Conservation (phyloP, 2,329 filamentous ascomycete species). For the Pseudopithomyces chartarum region DNA sequence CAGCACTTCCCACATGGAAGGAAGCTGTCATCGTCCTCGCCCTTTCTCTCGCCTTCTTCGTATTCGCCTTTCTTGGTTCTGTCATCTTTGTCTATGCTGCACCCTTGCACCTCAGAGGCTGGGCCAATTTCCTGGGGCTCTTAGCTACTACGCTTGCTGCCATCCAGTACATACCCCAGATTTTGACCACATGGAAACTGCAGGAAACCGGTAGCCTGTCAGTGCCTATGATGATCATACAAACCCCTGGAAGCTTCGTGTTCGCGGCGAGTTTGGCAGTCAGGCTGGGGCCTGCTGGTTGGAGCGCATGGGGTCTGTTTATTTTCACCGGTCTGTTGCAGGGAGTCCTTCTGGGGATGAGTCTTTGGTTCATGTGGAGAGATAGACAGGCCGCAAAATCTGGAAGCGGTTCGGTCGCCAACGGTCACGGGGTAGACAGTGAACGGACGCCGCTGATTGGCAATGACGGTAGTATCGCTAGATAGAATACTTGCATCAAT, state of each 20-base stretch:
- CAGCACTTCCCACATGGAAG: conserved; percentile 64
- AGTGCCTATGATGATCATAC: conserved; percentile 97
- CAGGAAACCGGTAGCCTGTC: conserved; percentile 89
- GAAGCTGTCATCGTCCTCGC: conserved; percentile 78
- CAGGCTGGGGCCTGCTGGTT: conserved; percentile 79
- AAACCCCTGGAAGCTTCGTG: conserved; percentile 89
- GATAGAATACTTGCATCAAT: not conserved
- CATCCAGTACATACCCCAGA: conserved; percentile 94
- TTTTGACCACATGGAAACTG: conserved; percentile 85
- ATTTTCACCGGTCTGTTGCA: conserved; percentile 86
- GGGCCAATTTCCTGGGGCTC: conserved; percentile 86
- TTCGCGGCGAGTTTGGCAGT: conserved; percentile 85
- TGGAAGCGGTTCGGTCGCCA: conserved; percentile 5
- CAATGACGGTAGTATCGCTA: conserved; percentile 4
- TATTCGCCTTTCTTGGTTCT: conserved; percentile 68
- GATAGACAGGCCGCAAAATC: conserved; percentile 41
- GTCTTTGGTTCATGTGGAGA: conserved; percentile 73
- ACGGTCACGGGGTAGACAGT: conserved; percentile 8
- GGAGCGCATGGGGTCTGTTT: conserved; percentile 96
- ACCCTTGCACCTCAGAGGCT: conserved; percentile 69
- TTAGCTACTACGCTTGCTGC: conserved; percentile 78
- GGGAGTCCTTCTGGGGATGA: conserved; percentile 79
- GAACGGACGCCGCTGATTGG: conserved; percentile 23
- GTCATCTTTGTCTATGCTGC: conserved; percentile 70
- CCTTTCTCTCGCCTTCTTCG: conserved; percentile 74